Base-by-base conservation (phyloP, 441 rosid genomes). In the Populus tomentosa region DNA sequence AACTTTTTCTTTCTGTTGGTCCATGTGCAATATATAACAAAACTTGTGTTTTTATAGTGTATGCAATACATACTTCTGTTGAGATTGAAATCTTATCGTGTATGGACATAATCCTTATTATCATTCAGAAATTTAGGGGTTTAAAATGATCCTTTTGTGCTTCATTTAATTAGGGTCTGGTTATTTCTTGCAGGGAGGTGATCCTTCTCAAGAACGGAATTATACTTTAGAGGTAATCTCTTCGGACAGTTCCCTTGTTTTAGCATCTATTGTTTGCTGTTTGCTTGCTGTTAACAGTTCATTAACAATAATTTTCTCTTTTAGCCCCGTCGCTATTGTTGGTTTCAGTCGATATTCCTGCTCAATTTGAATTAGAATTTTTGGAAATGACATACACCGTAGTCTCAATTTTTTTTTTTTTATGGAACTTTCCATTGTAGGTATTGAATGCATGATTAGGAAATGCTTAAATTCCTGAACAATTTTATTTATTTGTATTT, bases 181-280 rank as follows among this genome's bases (percentile, higher is more conserved):
- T 24, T 79, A 24, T 80, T 75, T 65, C 61, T 81, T 83, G 75
- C 81, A 93, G 98, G 91, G 83, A 81, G 92, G 91, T 65, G 98
- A 93, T 75, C 98, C 98, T 56, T 88, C 97, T 62, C 80, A 20
- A 70, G 83, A 87, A 53, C 84, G 95, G 66, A 93, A 90, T 83
- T 73, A 86, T 75, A 77, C 85, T 76, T 71, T 91, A 33, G 94
- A 93, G 98, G 98, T 90, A 78, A 82, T 46, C 35, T 65, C 18
- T 69, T 76, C 72, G 7, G 56, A 70, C 5, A 38, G 6, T 28
- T n/a, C 32, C 30, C 21, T 21, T 33, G 23, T 72, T 75, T 18
- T 77, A 33, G 30, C 59, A 69, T 18, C 16, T 13, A 46, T 68
- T 2, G 2, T 8, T 64, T 13, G 71, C 63, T 32, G 30, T 73